phyloP scores from a whole-genome alignment of 2,329 filamentous ascomycete genomes.

The Fusarium sp. region DNA sequence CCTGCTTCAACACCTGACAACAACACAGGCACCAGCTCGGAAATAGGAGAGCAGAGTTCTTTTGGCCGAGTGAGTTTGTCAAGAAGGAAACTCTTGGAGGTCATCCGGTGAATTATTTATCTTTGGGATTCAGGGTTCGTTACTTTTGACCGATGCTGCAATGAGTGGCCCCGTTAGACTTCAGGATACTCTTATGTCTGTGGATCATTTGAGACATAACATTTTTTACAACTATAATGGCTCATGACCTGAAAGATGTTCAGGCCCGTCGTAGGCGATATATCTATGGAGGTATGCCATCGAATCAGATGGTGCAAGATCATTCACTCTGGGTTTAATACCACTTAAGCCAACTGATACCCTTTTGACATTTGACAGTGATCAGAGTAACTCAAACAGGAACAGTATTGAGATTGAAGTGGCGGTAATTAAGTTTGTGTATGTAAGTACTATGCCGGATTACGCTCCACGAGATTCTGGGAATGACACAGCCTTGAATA shows the following conservation, averaged over 20 bases:
- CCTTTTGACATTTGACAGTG: too few species aligned
- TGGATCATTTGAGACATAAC: too few species aligned
- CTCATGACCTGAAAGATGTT: neutral
- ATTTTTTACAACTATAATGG: neutral
- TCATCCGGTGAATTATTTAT: neutral
- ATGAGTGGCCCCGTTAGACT: neutral
- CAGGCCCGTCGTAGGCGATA: neutral
- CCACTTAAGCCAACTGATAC: neutral
- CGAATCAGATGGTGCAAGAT: neutral
- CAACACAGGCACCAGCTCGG: neutral
- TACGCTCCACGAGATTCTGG: neutral
- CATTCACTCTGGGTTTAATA: neutral
- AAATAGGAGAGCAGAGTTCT: neutral
- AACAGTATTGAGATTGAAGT: neutral
- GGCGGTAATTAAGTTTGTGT: neutral
- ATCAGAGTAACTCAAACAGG: neutral
- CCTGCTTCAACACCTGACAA: neutral
- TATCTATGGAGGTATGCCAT: neutral
- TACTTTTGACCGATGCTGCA: neutral
- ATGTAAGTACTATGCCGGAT: neutral
- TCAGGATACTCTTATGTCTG: neutral
- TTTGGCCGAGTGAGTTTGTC: neutral
- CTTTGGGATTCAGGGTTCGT: neutral
- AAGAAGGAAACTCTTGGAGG: neutral
- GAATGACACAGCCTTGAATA: neutral